phyloP scores from a whole-genome alignment of 768 basidiomycete genomes.

The Dendrothele bispora region DNA sequence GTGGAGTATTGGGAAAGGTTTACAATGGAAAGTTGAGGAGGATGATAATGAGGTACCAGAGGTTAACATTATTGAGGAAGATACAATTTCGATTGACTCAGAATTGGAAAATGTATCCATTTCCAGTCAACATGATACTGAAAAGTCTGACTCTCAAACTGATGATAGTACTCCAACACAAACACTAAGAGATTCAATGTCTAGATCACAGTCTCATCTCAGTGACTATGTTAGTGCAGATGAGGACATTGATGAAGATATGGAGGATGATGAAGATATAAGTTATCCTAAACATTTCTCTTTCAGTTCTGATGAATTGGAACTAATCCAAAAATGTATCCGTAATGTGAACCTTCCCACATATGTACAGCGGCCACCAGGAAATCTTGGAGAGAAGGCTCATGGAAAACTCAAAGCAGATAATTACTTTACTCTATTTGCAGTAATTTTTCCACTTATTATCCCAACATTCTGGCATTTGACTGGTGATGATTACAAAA shows the following conservation, averaged over 20 bases:
- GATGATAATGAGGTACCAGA: neutral
- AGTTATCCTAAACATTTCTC: neutral
- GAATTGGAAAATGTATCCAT: neutral
- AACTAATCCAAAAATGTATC: neutral
- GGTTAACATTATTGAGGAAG: conserved; percentile 17
- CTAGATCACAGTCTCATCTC: no score
- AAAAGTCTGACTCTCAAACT: no score
- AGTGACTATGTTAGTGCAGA: no score
- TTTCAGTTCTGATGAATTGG: neutral
- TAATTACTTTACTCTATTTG: conserved; percentile 12
- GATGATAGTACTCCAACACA: neutral
- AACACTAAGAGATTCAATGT: no score
- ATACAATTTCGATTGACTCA: conserved; percentile 1
- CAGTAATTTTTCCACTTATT: conserved; percentile 13
- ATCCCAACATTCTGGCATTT: conserved; percentile 10
- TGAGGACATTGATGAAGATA: neutral
- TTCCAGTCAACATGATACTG: neutral
- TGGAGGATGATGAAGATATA: neutral
- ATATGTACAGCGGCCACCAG: conserved; percentile 13
- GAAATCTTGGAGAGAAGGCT: conserved; percentile 15
- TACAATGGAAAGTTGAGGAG: conserved; percentile 6
- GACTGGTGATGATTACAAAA: conserved; percentile 5
- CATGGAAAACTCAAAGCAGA: conserved; percentile 22
- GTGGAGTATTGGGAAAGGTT: conserved; percentile 20
- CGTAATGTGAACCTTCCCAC: conserved; percentile 10